Conservation (phyloP, 305 asterid species). For the Petunia hybrid region DNA sequence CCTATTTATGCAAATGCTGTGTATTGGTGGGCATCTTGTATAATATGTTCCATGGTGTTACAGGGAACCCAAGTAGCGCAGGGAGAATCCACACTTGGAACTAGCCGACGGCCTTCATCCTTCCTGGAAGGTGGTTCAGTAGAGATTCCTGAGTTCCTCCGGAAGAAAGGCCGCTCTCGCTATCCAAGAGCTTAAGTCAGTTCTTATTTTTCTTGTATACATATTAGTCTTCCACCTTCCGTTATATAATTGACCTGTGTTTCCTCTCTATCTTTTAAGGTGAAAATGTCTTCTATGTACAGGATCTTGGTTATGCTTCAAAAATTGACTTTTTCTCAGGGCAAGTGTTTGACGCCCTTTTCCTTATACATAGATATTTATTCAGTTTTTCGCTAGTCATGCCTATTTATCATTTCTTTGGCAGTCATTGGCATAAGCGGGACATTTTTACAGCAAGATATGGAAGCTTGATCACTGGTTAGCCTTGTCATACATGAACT, state of each 20-base stretch:
- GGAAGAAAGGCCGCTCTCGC: constrained; percentile 89
- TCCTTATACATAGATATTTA: background rate
- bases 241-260: background rate
- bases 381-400: constrained; percentile 20
- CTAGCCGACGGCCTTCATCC: constrained; percentile 68
- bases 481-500: constrained; percentile 6
- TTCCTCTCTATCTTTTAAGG: constrained; percentile 5
- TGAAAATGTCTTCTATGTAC: background rate
- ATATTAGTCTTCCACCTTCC: background rate
- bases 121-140: constrained; percentile 72
- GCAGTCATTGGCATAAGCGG: background rate
- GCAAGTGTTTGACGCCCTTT: background rate
- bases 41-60: constrained; percentile 19
- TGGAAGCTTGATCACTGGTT: background rate
- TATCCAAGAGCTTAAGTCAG: constrained; percentile 72
- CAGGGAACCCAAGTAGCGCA: constrained; percentile 68
- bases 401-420: constrained; percentile 10
- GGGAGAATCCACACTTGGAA: constrained; percentile 62
- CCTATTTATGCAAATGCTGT: background rate
- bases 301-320: constrained; percentile 12
- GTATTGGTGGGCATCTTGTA: background rate
- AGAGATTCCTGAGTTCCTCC: constrained; percentile 89
- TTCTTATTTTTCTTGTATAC: background rate
- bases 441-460: background rate
- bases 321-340: background rate